A percentile compares a stretch with the other conserved stretches of the same genome.
phyloP scores from a whole-genome alignment of 169 alveolate species.

The Plasmodium falciparum region DNA sequence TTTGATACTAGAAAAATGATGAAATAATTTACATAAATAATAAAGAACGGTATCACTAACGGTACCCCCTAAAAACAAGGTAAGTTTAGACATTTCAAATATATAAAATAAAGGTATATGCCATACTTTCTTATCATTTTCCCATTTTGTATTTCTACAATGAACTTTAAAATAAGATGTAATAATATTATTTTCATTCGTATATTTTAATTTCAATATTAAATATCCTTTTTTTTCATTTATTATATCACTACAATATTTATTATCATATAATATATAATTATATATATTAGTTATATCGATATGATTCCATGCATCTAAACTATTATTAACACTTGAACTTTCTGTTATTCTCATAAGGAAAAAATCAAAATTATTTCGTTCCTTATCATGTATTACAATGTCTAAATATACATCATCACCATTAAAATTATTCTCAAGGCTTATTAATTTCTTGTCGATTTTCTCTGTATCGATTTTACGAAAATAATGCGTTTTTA shows the following conservation, averaged over 20 bases:
- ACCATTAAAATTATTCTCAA: conserved; percentile 23
- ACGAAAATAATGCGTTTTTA: conserved; percentile 43
- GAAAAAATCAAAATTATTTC: conserved; percentile 57
- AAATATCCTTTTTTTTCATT: conserved; percentile 54
- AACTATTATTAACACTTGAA: conserved; percentile 6
- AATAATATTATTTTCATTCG: conserved; percentile 58
- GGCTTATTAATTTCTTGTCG: conserved; percentile 4
- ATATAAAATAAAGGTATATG: conserved; percentile 68
- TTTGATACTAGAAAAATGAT: conserved; percentile 47
- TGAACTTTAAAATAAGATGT: conserved; percentile 71
- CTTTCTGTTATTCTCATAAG: conserved; percentile 23
- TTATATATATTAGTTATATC: conserved; percentile 48
- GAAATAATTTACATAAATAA: conserved; percentile 46
- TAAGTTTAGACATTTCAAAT: conserved; percentile 42
- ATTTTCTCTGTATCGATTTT: conserved; percentile 38
- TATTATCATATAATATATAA: conserved; percentile 39
- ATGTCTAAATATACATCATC: conserved; percentile 52
- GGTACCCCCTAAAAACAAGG: conserved; percentile 42
- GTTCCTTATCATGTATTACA: conserved; percentile 54
- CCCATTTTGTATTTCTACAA: conserved; percentile 69
- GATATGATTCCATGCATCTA: conserved; percentile 29
- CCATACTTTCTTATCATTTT: conserved; percentile 62
- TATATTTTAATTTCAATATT: conserved; percentile 50
- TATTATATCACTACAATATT: conserved; percentile 29
- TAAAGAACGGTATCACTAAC: conserved; percentile 65